Evolutionary conservation across 108 stramenopile genomes (phyloP), one percentile per base, ranked within the genome.

Genomic region (Pseudonitzschia multiseries): DNA sequence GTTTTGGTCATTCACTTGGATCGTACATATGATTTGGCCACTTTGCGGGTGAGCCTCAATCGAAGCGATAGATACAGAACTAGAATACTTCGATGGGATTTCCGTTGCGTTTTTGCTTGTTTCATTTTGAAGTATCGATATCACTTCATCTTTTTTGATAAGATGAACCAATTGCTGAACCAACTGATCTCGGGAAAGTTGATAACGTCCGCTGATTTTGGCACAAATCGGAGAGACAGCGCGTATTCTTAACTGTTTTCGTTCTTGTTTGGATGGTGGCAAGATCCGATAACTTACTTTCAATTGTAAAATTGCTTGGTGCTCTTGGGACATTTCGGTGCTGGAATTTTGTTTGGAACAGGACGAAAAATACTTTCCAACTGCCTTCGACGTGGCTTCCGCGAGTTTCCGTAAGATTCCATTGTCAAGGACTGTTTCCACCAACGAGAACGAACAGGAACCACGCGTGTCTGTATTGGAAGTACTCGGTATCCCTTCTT

Each of bases 181-280:
- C 5, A 89, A 64, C 20, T 26, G 48, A 27, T 57, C 60, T 68
- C 79, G 74, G 53, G 80, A 75, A 28, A 85, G 59, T 12, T 14
- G 29, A 62, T 40, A 21, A 1, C 60, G 68, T 71, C 90, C 90
- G 10, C 87, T 67, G 53, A 89, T 78, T 53, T 87, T 82, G 33
- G 87, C 86, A 65, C 89, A 90, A 20, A 87, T 84, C 1, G 64
- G 76, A 50, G 87, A 80, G 9, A 73, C 73, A 24, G 69, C 52
- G 14, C 28, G 33, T 20, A 44, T 24, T 65, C 44, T 31, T 54
- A 32, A 59, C 44, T 59, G 51, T 43, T 60, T 72, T 32, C 48
- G 43, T 51, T 40, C 41, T 68, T 4, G n/a, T 73, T 72, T 72
- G 1, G 70, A 76, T 14, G 69, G 48, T 52, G 62, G 65, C 32